A percentile compares a stretch with the other conserved stretches of the same genome.
phyloP scores from a whole-genome alignment of 768 basidiomycete species.

The Suillus ampliporus region DNA sequence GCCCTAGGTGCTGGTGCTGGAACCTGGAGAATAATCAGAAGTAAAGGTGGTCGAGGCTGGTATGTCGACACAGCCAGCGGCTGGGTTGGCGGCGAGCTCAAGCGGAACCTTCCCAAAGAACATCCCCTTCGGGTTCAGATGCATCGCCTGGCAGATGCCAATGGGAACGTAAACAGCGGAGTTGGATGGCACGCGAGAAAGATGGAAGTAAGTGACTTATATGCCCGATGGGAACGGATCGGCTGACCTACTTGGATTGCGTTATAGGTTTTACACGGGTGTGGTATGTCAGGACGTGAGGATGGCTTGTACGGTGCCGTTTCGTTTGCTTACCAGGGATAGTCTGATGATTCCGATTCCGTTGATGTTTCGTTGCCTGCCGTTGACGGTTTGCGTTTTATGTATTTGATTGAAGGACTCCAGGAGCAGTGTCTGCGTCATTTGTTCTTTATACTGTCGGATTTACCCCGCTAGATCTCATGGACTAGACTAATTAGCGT shows the following conservation, averaged over 20 bases:
- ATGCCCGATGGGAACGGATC: constrained; percentile 2
- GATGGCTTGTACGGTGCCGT: constrained; percentile 94
- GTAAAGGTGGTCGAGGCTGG: constrained; percentile 95
- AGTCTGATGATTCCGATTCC: constrained; percentile 8
- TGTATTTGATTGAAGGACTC: not conserved
- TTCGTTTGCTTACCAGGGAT: constrained; percentile 94
- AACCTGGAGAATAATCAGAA: constrained; percentile 87
- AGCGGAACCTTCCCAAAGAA: constrained; percentile 58
- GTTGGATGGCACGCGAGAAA: constrained; percentile 97
- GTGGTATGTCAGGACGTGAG: constrained; percentile 90
- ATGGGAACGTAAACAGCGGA: constrained; percentile 89
- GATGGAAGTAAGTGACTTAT: constrained; percentile 81
- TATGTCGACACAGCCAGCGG: constrained; percentile 89
- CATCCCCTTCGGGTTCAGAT: constrained; percentile 79
- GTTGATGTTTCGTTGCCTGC: not conserved
- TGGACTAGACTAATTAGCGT: constrained; percentile 15
- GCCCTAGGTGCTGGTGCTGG: constrained; percentile 80
- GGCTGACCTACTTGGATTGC: constrained; percentile 11
- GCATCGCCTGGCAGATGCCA: constrained; percentile 73
- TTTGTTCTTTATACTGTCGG: not conserved
- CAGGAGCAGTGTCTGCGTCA: constrained; percentile 1
- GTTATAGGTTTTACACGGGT: constrained; percentile 77
- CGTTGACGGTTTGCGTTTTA: constrained; percentile 4
- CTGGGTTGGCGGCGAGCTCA: constrained; percentile 66
- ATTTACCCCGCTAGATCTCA: constrained; percentile 2